Conservation (phyloP, 148 eudicot species). For the Fallopia convolvulus region DNA sequence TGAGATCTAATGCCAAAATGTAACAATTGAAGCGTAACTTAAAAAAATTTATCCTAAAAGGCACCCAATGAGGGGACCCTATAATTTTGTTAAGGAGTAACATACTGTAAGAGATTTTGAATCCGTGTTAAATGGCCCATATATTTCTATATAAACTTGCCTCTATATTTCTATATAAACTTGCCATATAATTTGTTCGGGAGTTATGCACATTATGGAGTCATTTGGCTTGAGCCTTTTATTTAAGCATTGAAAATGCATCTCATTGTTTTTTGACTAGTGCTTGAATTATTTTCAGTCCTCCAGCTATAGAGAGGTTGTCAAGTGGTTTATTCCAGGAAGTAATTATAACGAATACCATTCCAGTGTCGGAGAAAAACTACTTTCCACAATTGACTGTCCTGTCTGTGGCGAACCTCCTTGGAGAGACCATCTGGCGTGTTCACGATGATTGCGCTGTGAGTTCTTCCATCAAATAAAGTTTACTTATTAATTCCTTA, state of each 20-base stretch:
- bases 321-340: constrained; percentile 90
- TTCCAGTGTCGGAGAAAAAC: constrained; percentile 72
- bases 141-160: too few species aligned
- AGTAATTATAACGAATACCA: constrained; percentile 86
- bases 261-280: background rate
- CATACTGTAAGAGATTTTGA: too few species aligned
- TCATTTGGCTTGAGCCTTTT: background rate
- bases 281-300: constrained; percentile 35
- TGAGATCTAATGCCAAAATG: background rate
- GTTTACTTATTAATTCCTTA: too few species aligned
- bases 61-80: background rate
- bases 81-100: too few species aligned
- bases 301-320: constrained; percentile 85
- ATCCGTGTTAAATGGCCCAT: too few species aligned
- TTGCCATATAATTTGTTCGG: too few species aligned
- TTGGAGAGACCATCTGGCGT: constrained; percentile 96
- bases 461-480: constrained; percentile 30
- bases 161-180: too few species aligned
- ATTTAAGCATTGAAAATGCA: background rate
- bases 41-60: background rate
- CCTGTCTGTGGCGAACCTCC: constrained; percentile 80
- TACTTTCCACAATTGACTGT: constrained; percentile 89
- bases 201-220: too few species aligned
- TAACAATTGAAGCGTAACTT: background rate
- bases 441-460: constrained; percentile 89